Conservation (phyloP, 306 rosid species). For the Cucumis cinereus region DNA sequence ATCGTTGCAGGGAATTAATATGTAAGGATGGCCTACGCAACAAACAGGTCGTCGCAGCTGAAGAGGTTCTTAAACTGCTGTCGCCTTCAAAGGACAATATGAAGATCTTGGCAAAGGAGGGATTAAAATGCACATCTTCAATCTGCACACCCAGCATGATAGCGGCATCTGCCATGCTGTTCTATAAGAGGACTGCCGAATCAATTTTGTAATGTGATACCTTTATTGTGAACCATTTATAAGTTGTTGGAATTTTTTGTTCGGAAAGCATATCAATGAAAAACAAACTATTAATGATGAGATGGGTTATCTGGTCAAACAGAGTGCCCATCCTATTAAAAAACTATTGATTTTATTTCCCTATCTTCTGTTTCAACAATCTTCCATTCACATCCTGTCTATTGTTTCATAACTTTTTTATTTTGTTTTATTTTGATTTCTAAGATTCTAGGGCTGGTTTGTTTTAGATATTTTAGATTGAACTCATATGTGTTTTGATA, state of each 20-base stretch:
- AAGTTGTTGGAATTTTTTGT: neutral
- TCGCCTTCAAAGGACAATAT: slow-evolving; percentile 27
- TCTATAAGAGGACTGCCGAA: slow-evolving; percentile 17
- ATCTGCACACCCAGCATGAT: slow-evolving; percentile 41
- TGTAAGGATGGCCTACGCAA: slow-evolving; percentile 24
- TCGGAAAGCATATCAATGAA: neutral
- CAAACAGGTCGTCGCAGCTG: slow-evolving; percentile 54
- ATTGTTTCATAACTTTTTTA: too few species aligned
- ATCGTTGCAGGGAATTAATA: slow-evolving; percentile 43
- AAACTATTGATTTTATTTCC: neutral
- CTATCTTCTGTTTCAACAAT: neutral
- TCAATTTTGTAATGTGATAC: neutral
- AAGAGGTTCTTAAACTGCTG: slow-evolving; percentile 48
- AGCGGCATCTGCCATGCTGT: slow-evolving; percentile 60
- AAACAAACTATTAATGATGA: neutral
- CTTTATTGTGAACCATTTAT: neutral
- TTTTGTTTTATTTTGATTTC: too few species aligned
- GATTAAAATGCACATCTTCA: slow-evolving; percentile 12
- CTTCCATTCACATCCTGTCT: too few species aligned
- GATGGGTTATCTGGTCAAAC: neutral
- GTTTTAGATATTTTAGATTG: too few species aligned
- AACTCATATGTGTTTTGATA: too few species aligned
- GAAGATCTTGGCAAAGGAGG: slow-evolving; percentile 11
- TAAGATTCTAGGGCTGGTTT: too few species aligned
- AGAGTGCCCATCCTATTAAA: neutral